Percentiles rank a stretch among this genome's conserved stretches.
phyloP scores from a whole-genome alignment of 495 filamentous ascomycete species.

The Patellaria atrata region DNA sequence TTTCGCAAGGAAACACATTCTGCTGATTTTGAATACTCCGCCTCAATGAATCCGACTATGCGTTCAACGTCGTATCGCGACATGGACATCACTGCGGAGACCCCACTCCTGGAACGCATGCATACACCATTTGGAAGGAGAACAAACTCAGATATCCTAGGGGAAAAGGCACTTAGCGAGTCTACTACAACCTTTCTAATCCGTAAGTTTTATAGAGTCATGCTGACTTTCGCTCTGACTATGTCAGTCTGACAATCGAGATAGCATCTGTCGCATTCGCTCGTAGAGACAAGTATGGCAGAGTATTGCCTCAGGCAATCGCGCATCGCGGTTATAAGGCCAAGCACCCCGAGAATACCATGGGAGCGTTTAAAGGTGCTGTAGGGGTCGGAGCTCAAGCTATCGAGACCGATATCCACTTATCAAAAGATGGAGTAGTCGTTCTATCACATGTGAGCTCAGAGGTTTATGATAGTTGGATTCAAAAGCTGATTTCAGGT shows the following conservation, averaged over 20 bases:
- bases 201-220: conserved; percentile 10
- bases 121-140: background rate
- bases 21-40: no score
- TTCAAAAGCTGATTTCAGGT: conserved; percentile 6
- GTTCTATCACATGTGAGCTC: conserved; percentile 67
- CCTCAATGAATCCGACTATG: no score
- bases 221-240: background rate
- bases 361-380: conserved; percentile 61
- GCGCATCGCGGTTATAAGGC: conserved; percentile 78
- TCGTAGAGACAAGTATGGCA: conserved; percentile 21
- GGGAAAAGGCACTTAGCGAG: conserved; percentile 1
- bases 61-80: no score
- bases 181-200: conserved; percentile 12
- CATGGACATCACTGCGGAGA: conserved; percentile 6
- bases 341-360: conserved; percentile 71
- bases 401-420: conserved; percentile 76
- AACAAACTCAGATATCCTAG: no score
- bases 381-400: conserved; percentile 61
- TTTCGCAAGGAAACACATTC: no score
- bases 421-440: conserved; percentile 69
- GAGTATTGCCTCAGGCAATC: conserved; percentile 53
- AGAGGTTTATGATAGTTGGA: background rate
- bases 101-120: conserved; percentile 12
- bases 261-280: conserved; percentile 22
- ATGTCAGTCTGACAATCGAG: conserved; percentile 3